A percentile compares a stretch with the other conserved stretches of the same genome.
These are phyloP conservation scores for Metarhizium robertsii DNA, from an alignment of 2,329 filamentous ascomycete species.

Conservation along the genomic window DNA sequence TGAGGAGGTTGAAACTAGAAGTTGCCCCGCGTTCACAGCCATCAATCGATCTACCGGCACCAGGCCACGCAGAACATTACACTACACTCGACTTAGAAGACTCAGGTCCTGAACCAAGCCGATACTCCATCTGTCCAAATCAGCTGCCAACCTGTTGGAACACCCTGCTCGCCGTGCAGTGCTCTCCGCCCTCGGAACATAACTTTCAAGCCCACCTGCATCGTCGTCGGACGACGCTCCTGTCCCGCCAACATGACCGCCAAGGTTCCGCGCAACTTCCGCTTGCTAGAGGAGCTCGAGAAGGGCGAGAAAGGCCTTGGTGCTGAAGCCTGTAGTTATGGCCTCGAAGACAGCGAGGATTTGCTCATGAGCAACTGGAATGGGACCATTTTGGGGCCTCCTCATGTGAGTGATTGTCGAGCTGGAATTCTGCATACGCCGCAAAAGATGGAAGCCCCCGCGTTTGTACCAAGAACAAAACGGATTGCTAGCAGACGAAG, in stretches of 20 bases:
- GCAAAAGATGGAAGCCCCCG: too few species aligned
- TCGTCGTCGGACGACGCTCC: background rate
- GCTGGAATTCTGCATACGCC: too few species aligned
- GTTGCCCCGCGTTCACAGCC: background rate
- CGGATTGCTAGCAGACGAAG: slow-evolving; percentile 10
- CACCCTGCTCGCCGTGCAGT: background rate
- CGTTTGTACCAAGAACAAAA: too few species aligned
- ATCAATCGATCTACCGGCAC: background rate
- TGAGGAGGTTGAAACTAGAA: background rate
- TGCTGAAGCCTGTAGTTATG: slow-evolving; percentile 95
- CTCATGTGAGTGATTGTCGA: slow-evolving; percentile 53
- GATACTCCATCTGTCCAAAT: background rate
- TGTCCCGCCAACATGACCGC: slow-evolving; percentile 23
- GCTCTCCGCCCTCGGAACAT: too few species aligned
- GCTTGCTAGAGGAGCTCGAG: slow-evolving; percentile 92
- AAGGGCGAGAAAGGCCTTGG: slow-evolving; percentile 97
- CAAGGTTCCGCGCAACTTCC: slow-evolving; percentile 88
- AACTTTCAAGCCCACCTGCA: background rate
- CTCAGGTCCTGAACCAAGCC: background rate
- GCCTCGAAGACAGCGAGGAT: slow-evolving; percentile 87
- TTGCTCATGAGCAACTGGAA: slow-evolving; percentile 98
- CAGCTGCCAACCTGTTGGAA: background rate
- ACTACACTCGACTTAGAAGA: too few species aligned
- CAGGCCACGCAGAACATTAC: too few species aligned
- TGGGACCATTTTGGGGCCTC: slow-evolving; percentile 91